phyloP scores from a whole-genome alignment of 148 eudicot species.

The Rhododendron griersonianum region DNA sequence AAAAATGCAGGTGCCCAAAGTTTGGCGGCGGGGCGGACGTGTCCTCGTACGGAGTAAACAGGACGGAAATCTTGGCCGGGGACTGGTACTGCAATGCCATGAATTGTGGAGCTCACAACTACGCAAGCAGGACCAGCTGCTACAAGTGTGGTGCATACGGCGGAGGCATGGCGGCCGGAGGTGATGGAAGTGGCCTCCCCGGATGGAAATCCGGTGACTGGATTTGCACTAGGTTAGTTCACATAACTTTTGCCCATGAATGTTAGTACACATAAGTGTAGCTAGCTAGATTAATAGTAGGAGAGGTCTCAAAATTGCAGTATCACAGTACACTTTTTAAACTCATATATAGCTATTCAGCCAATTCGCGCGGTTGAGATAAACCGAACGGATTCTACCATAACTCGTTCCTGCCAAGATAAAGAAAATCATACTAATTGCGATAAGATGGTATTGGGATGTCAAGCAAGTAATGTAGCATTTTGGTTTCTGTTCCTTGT shows the following conservation, averaged over 20 bases:
- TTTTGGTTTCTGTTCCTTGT: not conserved
- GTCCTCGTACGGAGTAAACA: conserved; percentile 32
- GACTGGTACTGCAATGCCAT: conserved; percentile 81
- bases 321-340: too few relatives aligned
- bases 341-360: too few relatives aligned
- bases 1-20: conserved; percentile 55
- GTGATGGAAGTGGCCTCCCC: conserved; percentile 34
- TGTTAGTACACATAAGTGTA: too few relatives aligned
- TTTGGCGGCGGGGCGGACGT: conserved; percentile 32
- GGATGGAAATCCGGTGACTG: conserved; percentile 94
- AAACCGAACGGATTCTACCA: not conserved
- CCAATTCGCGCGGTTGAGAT: not conserved
- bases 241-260: not conserved
- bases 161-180: conserved; percentile 13
- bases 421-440: too few relatives aligned
- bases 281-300: not conserved
- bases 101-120: conserved; percentile 82
- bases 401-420: not conserved
- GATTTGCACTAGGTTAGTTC: conserved; percentile 61
- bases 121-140: conserved; percentile 75
- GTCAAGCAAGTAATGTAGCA: not conserved
- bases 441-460: not conserved
- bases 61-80: conserved; percentile 60
- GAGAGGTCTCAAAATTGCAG: not conserved
- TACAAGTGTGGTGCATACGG: conserved; percentile 38